Evolutionary conservation across 306 rosid genomes (phyloP).

Genomic region (Boehmeria nivea): DNA sequence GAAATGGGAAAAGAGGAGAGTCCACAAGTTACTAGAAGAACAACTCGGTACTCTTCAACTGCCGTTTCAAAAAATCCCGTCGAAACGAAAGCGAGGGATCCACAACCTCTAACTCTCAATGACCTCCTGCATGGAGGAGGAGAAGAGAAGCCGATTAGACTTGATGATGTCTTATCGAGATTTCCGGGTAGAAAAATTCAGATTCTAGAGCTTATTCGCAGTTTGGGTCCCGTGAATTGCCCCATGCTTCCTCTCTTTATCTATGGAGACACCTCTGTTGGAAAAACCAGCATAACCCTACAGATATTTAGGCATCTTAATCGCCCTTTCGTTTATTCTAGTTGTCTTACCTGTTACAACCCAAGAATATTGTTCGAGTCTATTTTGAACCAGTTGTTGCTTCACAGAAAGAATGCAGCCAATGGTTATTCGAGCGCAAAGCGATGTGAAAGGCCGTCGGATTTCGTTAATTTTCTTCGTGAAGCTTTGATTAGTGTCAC

Average conservation of each 20-base stretch:
- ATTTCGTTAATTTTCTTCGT: conserved; percentile 63
- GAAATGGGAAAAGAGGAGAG: conserved; percentile 53
- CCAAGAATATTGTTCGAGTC: conserved; percentile 79
- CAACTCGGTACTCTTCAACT: conserved; percentile 48
- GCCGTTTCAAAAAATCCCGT: conserved; percentile 32
- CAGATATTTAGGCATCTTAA: conserved; percentile 69
- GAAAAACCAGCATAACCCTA: conserved; percentile 71
- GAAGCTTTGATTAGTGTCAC: conserved; percentile 61
- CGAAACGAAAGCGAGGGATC: conserved; percentile 32
- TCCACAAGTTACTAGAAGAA: conserved; percentile 48
- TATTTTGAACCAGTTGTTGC: conserved; percentile 60
- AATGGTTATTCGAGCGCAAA: conserved; percentile 62
- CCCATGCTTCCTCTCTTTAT: conserved; percentile 76
- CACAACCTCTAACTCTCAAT: conserved; percentile 32
- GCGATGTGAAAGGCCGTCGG: conserved; percentile 81
- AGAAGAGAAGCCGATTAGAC: conserved; percentile 56
- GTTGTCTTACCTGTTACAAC: conserved; percentile 74
- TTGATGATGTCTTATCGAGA: conserved; percentile 49
- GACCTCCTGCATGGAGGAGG: conserved; percentile 80
- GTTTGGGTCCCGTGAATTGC: conserved; percentile 68
- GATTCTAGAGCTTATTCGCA: conserved; percentile 54
- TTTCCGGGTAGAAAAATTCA: conserved; percentile 66
- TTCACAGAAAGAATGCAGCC: conserved; percentile 57
- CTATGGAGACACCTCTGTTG: conserved; percentile 72
- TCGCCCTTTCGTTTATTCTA: conserved; percentile 73